A percentile compares a stretch with the other conserved stretches of the same genome.
phyloP scores from a whole-genome alignment of 2,329 filamentous ascomycete genomes.

The Myriosclerotinia duriaeana region DNA sequence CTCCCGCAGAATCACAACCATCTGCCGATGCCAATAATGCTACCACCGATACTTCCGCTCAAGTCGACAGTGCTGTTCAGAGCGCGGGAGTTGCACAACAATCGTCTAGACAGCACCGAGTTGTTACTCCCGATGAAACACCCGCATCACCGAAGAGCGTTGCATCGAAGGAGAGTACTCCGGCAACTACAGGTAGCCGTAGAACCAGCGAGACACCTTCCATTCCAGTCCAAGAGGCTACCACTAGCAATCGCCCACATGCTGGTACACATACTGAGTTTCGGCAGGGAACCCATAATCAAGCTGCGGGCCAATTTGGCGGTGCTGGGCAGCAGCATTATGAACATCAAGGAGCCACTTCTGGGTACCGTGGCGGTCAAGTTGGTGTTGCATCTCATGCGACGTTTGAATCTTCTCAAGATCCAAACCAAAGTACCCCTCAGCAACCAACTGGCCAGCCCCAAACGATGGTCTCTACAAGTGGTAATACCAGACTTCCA shows the following conservation, averaged over 20 bases:
- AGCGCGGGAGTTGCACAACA: background rate
- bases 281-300: background rate
- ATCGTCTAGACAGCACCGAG: no score
- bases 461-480: no score
- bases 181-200: background rate
- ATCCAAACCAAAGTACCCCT: background rate
- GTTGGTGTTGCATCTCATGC: background rate
- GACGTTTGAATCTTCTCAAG: background rate
- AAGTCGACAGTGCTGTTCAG: background rate
- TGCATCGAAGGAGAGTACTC: no score
- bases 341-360: background rate
- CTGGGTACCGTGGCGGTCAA: background rate
- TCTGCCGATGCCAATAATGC: background rate
- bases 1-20: background rate
- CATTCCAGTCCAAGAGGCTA: no score
- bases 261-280: no score
- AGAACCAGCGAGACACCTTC: background rate
- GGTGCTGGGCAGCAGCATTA: background rate
- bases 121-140: background rate
- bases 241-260: background rate
- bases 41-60: background rate
- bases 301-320: background rate
- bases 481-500: no score
- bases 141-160: background rate
- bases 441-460: background rate